Percentiles rank a stretch among this genome's conserved stretches.
Evolutionary conservation across 208 protist species (phyloP).

Genomic region (Tritrichomonas musculus): DNA sequence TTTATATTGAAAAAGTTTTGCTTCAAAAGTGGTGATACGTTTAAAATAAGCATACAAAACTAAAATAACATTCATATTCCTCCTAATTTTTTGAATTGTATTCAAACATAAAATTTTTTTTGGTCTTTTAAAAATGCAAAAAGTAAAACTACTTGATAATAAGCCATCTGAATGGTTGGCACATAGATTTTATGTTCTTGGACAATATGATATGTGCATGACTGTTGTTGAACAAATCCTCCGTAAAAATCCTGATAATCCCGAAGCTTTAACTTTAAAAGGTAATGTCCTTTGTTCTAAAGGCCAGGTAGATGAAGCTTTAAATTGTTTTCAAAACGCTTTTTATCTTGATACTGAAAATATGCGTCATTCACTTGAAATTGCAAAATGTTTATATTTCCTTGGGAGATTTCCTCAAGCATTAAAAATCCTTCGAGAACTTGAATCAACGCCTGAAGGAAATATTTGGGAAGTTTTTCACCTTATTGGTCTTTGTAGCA

Average conservation of each 20-base stretch:
- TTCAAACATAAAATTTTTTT: no score
- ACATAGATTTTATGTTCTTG: slow-evolving; percentile 9
- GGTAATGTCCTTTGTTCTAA: not conserved
- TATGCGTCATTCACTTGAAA: slow-evolving; percentile 29
- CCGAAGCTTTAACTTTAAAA: not conserved
- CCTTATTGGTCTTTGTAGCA: not conserved
- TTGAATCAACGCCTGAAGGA: not conserved
- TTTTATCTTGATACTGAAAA: not conserved
- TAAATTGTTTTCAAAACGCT: not conserved
- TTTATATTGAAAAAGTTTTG: no score
- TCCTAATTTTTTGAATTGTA: no score
- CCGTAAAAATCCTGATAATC: not conserved
- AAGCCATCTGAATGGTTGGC: not conserved
- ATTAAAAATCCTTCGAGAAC: not conserved
- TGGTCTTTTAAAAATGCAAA: no score
- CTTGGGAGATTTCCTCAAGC: not conserved
- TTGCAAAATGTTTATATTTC: slow-evolving; percentile 32
- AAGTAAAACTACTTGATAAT: not conserved
- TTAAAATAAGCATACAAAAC: no score
- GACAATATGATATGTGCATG: slow-evolving; percentile 22
- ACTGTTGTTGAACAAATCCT: not conserved
- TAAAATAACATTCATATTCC: no score
- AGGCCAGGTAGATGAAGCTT: not conserved
- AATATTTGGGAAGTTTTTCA: slow-evolving; percentile 33
- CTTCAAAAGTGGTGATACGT: no score